Conservation (phyloP, 495 filamentous ascomycete genomes). For the Aspergillus egyptiacus region DNA sequence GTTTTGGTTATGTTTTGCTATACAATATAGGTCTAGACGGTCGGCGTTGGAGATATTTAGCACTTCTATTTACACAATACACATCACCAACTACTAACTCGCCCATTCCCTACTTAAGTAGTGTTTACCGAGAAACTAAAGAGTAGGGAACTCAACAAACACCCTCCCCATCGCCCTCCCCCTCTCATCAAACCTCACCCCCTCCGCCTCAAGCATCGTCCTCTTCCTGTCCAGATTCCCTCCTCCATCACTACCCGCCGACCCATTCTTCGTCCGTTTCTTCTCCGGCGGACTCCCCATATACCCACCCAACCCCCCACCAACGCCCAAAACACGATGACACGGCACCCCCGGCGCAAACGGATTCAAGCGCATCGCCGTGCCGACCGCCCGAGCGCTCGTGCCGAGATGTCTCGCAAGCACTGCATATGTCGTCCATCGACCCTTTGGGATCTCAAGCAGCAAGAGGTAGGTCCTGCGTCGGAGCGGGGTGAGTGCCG, state of each 20-base stretch:
- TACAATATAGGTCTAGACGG: constrained; percentile 8
- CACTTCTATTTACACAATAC: neutral
- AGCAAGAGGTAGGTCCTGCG: constrained; percentile 60
- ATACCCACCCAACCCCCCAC: constrained; percentile 19
- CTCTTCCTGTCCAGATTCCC: constrained; percentile 18
- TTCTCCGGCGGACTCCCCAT: constrained; percentile 14
- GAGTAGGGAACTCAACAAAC: constrained; percentile 19
- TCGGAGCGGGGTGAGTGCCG: constrained; percentile 48
- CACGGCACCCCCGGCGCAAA: constrained; percentile 59
- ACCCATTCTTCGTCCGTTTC: constrained; percentile 11
- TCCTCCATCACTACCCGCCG: neutral
- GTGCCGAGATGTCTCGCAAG: constrained; percentile 60
- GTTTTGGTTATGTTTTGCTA: neutral
- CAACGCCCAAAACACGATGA: constrained; percentile 35
- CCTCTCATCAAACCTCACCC: constrained; percentile 18
- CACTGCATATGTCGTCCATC: constrained; percentile 67
- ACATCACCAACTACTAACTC: neutral
- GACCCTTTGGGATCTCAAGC: constrained; percentile 62
- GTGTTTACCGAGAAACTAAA: neutral
- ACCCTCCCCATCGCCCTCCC: constrained; percentile 16
- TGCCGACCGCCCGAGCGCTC: constrained; percentile 74
- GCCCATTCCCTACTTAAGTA: too few species aligned
- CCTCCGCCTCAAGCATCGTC: constrained; percentile 20
- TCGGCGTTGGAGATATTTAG: constrained; percentile 9
- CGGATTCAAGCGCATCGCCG: constrained; percentile 65